A percentile compares a stretch with the other conserved stretches of the same genome.
Conservation (phyloP, 108 stramenopile genomes). For the Aurantiochytrium sp. region DNA sequence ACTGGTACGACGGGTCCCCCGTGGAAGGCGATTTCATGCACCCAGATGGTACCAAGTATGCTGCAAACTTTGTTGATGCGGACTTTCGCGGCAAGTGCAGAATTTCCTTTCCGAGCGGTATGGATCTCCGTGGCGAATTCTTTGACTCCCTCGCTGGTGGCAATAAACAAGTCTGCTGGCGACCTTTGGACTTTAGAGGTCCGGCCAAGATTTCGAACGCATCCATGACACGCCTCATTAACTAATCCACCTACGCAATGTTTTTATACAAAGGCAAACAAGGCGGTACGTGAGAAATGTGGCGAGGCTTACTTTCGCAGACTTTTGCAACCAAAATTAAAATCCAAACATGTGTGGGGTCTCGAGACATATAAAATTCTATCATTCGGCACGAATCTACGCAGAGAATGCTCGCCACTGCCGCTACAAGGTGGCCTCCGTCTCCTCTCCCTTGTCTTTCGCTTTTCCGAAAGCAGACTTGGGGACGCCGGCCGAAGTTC, state of each 20-base stretch:
- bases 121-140: not conserved
- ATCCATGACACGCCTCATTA: not conserved
- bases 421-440: no score
- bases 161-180: not conserved
- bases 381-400: no score
- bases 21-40: not conserved
- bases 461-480: no score
- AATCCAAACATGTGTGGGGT: no score
- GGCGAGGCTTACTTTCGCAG: no score
- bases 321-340: no score
- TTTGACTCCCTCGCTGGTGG: not conserved
- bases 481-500: no score
- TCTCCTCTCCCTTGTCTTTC: no score
- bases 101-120: not conserved
- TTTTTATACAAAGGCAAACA: no score
- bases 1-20: not conserved
- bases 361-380: no score
- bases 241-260: not conserved
- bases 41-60: not conserved
- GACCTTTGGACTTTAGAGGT: not conserved
- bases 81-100: not conserved
- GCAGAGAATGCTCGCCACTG: no score
- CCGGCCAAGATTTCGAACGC: not conserved
- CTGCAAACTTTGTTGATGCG: not conserved
- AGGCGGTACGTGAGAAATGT: no score